Evolutionary conservation across 495 filamentous ascomycete genomes (phyloP).

Genomic region (Xylaria longipes): DNA sequence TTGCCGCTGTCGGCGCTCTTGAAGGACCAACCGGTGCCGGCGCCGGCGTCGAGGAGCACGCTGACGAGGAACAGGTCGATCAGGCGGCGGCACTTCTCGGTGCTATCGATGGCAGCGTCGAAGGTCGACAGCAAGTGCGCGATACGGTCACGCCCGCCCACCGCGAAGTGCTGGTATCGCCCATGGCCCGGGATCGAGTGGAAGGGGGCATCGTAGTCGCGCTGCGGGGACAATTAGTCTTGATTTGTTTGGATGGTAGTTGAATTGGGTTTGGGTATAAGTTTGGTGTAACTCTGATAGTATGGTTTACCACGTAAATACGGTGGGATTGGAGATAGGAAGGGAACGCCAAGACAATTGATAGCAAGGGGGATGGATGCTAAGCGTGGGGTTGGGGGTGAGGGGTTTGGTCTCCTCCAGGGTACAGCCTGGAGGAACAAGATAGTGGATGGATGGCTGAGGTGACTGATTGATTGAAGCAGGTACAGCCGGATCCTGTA

Average conservation of each 20-base stretch:
- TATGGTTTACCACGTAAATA: background rate
- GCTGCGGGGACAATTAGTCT: constrained; percentile 54
- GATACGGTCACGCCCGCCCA: constrained; percentile 79
- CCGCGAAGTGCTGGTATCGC: constrained; percentile 88
- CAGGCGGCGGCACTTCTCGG: constrained; percentile 77
- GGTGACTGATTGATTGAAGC: constrained; percentile 4
- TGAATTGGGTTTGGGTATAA: background rate
- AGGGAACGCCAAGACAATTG: constrained; percentile 8
- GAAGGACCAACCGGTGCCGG: constrained; percentile 85
- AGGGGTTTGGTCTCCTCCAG: constrained; percentile 21
- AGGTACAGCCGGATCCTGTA: background rate
- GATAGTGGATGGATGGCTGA: constrained; percentile 6
- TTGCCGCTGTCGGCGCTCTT: constrained; percentile 89
- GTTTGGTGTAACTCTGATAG: background rate
- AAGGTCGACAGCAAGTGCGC: constrained; percentile 74
- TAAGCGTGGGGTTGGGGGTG: constrained; percentile 14
- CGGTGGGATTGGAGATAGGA: background rate
- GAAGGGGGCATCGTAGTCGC: constrained; percentile 89
- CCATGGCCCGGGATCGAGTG: constrained; percentile 84
- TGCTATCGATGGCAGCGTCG: constrained; percentile 65
- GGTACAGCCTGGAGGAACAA: background rate
- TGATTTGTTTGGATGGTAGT: background rate
- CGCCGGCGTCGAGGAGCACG: constrained; percentile 88
- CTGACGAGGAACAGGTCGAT: constrained; percentile 88
- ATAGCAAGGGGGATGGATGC: constrained; percentile 3